These are phyloP conservation scores for Solanum piurae DNA, from an alignment of 257 asterid species.

Conservation along the genomic window DNA sequence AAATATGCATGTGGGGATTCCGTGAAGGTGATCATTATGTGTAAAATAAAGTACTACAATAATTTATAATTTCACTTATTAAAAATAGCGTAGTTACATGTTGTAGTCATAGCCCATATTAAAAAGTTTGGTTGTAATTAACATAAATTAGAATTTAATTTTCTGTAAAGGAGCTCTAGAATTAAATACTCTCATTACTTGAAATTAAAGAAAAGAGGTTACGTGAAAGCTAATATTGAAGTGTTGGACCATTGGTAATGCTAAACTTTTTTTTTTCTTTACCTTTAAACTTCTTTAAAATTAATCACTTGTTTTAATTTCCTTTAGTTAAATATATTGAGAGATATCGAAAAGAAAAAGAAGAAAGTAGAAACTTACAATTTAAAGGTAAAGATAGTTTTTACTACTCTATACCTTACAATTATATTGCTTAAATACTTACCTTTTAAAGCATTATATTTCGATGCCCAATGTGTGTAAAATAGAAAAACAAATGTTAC, in stretches of 20 bases:
- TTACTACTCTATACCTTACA: background rate
- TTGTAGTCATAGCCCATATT: background rate
- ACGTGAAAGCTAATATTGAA: background rate
- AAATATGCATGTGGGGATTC: background rate
- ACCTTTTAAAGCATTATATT: background rate
- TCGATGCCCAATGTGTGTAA: background rate
- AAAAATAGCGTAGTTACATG: too few relatives aligned
- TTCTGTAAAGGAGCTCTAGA: background rate
- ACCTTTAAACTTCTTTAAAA: background rate
- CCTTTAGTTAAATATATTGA: background rate
- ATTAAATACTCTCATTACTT: background rate
- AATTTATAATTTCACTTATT: background rate
- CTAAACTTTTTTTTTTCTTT: background rate
- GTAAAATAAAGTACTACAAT: background rate
- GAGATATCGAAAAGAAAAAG: background rate
- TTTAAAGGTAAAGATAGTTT: too few relatives aligned
- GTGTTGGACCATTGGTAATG: background rate
- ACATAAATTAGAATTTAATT: background rate
- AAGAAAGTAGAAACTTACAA: background rate
- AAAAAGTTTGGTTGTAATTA: background rate
- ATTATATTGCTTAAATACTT: background rate
- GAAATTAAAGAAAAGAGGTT: background rate
- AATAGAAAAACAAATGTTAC: background rate
- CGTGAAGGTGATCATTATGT: background rate
- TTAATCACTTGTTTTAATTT: background rate